Base-by-base conservation (phyloP, 169 alveolate species). In the Babesia divergens region DNA sequence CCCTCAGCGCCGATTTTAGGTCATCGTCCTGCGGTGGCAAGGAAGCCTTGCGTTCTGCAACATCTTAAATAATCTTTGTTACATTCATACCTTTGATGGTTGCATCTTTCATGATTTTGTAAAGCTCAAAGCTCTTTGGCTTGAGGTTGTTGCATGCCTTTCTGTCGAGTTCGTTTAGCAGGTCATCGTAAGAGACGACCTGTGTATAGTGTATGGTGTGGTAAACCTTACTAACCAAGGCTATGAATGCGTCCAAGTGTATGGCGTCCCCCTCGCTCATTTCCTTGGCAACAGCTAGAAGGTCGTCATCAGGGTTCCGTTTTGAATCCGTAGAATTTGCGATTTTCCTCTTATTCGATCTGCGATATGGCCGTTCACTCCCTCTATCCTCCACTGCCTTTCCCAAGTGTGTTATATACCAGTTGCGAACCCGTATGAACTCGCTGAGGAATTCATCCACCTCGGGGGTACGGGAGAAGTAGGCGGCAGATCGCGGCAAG, bases 221-320 rank as follows among this genome's bases (percentile, higher is more conserved):
- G 24, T 5, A 1, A 3, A 4, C 31, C 9, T 20, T 8, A 49
- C 52, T 3, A 32, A 74, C 84, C 77, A 74, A 71, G 16, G 69
- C 34, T 5, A 74, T 74, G 53, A 74, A 74, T 24, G 84, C 84
- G 43, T 74, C 84, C 42, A 74, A 77, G 60, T 74, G 77, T 26
- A 74, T 47, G 38, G 60, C 56, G 40, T 14, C 49, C 18, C 71
- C 84, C 50, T 18, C 7, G 32, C 46, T 16, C 84, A 74, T 74
- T 53, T 65, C 77, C 31, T 28, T 22, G 0, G 84, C 84, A 7
- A 46, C 84, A 34, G 22, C 51, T 18, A 65, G 13, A 38, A 74
- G 35, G 38, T 65, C 64, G 52, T 74, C 84, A 9, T 51, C 44
- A 4, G 37, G 59, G 40, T 13, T 37, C 37, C 6, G 1, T 14